A percentile compares a stretch with the other conserved stretches of the same genome.
phyloP scores from a whole-genome alignment of 2,329 filamentous ascomycete genomes.

The Trichoderma citrinoviride region DNA sequence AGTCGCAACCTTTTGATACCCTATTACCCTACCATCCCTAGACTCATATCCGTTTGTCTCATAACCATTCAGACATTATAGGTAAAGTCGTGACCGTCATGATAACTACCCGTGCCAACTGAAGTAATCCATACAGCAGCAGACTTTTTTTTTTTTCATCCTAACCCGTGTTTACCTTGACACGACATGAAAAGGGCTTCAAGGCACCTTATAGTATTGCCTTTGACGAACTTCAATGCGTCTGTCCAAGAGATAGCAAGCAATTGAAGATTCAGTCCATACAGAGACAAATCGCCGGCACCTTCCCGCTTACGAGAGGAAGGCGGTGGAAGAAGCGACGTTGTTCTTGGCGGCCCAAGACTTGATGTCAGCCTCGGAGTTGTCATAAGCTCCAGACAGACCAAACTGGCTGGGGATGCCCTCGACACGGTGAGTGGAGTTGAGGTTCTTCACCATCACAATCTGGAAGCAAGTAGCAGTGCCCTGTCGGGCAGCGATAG shows the following conservation, averaged over 20 bases:
- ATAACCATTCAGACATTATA: constrained; percentile 19
- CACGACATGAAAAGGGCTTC: background rate
- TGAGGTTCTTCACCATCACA: constrained; percentile 86
- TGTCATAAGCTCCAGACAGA: constrained; percentile 59
- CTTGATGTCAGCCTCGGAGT: constrained; percentile 35
- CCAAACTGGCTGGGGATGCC: constrained; percentile 70
- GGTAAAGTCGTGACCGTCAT: constrained; percentile 20
- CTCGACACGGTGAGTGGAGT: constrained; percentile 80
- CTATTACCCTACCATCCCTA: constrained; percentile 11
- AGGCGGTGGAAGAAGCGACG: constrained; percentile 34
- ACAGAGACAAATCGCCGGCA: background rate
- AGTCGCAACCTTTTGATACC: background rate
- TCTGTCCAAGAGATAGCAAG: constrained; percentile 6
- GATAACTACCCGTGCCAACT: constrained; percentile 9
- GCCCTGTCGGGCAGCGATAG: constrained; percentile 82
- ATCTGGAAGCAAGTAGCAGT: constrained; percentile 87
- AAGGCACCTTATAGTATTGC: background rate
- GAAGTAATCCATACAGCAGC: background rate
- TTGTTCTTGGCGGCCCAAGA: constrained; percentile 40
- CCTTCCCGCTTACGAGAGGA: constrained; percentile 26
- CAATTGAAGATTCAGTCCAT: background rate
- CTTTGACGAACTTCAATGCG: background rate
- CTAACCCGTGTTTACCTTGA: background rate
- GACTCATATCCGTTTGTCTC: constrained; percentile 14
- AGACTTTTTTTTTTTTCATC: background rate